phyloP scores from a whole-genome alignment of 2,329 filamentous ascomycete species.

The Lithohypha guttulata region DNA sequence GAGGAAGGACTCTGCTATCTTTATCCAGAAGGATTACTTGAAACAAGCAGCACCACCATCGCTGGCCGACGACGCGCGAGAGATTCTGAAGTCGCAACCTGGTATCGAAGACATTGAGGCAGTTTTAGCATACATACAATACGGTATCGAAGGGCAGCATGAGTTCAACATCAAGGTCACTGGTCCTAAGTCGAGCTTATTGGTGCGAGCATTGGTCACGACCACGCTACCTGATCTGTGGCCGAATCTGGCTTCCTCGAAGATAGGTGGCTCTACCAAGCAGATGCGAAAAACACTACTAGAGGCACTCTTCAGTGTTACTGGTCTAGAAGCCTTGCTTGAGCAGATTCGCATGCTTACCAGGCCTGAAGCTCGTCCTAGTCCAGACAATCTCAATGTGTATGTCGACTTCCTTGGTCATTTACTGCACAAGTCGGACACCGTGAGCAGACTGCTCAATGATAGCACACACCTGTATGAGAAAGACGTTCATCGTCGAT shows the following conservation, averaged over 20 bases:
- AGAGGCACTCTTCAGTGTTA: constrained; percentile 57
- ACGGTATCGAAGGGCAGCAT: constrained; percentile 22
- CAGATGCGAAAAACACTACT: constrained; percentile 41
- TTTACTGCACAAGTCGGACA: constrained; percentile 19
- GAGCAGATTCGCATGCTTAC: constrained; percentile 54
- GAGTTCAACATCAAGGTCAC: constrained; percentile 47
- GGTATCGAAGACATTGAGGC: constrained; percentile 46
- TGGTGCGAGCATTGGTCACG: constrained; percentile 63
- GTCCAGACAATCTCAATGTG: constrained; percentile 24
- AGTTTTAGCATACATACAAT: constrained; percentile 43
- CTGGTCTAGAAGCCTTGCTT: constrained; percentile 67
- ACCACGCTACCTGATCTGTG: constrained; percentile 76
- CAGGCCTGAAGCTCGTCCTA: constrained; percentile 26
- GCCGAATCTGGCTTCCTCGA: constrained; percentile 28
- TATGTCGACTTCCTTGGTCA: constrained; percentile 27
- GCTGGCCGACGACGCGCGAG: constrained; percentile 42
- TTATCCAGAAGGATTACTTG: constrained; percentile 20
- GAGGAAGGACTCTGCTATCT: constrained; percentile 17
- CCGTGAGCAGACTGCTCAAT: constrained; percentile 12
- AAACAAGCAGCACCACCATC: constrained; percentile 10
- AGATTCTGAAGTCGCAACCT: constrained; percentile 52
- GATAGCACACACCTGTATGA: constrained; percentile 33
- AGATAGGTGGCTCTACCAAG: constrained; percentile 9
- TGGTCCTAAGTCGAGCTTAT: constrained; percentile 58
- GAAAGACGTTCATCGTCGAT: constrained; percentile 24